phyloP scores from a whole-genome alignment of 139 green algal genomes.

The Yamagishiella unicocca region DNA sequence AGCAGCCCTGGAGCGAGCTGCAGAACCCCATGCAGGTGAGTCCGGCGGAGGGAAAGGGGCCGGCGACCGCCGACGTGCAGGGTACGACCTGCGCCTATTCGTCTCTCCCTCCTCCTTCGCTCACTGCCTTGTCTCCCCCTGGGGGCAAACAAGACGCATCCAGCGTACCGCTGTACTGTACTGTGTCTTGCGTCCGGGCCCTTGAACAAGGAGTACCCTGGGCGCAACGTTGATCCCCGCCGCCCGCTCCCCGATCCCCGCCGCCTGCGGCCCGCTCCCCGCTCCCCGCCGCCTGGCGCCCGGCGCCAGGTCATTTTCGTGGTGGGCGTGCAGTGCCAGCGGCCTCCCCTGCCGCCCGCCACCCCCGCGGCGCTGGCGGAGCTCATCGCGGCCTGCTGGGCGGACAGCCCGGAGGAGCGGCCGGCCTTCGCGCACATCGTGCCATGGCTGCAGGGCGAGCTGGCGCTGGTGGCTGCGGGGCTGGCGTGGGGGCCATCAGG shows the following conservation, averaged over 20 bases:
- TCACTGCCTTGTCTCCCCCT: background rate
- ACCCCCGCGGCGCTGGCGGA: conserved; percentile 58
- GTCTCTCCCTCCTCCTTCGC: background rate
- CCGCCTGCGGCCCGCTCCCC: background rate
- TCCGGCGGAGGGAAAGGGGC: background rate
- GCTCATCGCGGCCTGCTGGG: conserved; percentile 82
- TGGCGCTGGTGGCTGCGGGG: no score
- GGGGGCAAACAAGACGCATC: background rate
- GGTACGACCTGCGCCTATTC: background rate
- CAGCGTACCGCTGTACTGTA: background rate
- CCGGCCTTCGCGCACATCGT: conserved; percentile 67
- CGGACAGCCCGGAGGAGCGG: conserved; percentile 62
- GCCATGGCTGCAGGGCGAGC: conserved; percentile 2
- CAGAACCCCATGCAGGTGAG: conserved; percentile 78
- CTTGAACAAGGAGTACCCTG: background rate
- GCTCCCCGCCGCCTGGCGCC: background rate
- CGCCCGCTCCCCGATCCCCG: background rate
- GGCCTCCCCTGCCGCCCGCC: conserved; percentile 65
- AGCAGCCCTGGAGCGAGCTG: conserved; percentile 79
- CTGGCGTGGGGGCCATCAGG: no score
- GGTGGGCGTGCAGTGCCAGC: conserved; percentile 72
- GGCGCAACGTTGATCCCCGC: background rate
- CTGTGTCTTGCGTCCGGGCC: background rate
- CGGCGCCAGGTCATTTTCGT: conserved; percentile 74
- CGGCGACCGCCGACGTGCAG: background rate